Evolutionary conservation across 1,139 yeast species (phyloP).

Genomic region (Pichia sp.): DNA sequence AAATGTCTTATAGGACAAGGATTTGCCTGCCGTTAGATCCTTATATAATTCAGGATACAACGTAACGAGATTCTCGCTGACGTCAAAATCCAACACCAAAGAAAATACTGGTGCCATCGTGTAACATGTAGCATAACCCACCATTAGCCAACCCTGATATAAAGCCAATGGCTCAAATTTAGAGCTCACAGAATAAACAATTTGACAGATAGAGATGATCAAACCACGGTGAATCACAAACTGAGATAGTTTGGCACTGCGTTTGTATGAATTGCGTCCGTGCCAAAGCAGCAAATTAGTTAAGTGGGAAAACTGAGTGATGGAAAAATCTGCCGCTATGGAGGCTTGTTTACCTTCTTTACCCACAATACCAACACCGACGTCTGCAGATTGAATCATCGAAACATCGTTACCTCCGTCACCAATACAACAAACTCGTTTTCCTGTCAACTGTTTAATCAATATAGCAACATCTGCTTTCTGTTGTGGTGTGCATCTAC

Average conservation of each 20-base stretch:
- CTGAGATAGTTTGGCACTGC: constrained; percentile 91
- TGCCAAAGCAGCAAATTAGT: constrained; percentile 92
- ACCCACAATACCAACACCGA: constrained; percentile 98
- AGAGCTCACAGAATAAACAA: constrained; percentile 81
- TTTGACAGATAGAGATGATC: constrained; percentile 92
- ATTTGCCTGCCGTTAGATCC: constrained; percentile 81
- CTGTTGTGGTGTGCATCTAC: constrained; percentile 98
- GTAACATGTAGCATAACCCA: constrained; percentile 93
- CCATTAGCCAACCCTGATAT: constrained; percentile 96
- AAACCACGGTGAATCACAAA: constrained; percentile 95
- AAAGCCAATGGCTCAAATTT: constrained; percentile 89
- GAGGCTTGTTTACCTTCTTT: constrained; percentile 98
- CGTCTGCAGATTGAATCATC: constrained; percentile 98
- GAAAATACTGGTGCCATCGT: constrained; percentile 99
- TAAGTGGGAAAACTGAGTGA: constrained; percentile 84
- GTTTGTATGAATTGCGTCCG: constrained; percentile 92
- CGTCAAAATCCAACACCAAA: constrained; percentile 83
- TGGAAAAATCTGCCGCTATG: constrained; percentile 91
- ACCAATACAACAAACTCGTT: constrained; percentile 94
- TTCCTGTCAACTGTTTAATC: constrained; percentile 72
- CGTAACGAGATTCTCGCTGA: constrained; percentile 81
- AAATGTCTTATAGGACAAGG: constrained; percentile 80
- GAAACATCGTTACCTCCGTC: constrained; percentile 99
- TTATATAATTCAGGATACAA: constrained; percentile 92
- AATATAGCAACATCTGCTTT: constrained; percentile 89